Base-by-base conservation (phyloP, 164 flowering plant genomes). In the Houttuynia cordata region DNA sequence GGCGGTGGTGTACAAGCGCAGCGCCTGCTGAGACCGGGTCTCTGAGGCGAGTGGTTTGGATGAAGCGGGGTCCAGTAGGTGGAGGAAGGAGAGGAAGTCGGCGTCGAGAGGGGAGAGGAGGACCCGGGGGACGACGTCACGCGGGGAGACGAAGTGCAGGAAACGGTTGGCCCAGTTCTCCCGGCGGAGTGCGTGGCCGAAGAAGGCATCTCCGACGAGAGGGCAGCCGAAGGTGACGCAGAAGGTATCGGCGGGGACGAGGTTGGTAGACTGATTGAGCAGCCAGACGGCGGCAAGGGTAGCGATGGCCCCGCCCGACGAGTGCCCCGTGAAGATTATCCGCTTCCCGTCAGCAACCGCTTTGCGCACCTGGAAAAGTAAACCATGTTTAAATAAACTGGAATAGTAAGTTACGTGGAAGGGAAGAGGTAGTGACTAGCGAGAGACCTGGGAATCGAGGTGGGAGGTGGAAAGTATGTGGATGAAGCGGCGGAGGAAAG, bases 201-300 rank as follows among this genome's bases (percentile, higher is more conserved):
- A 71, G 10, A 81, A 64, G 50, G 54, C 45, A 68, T 83, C 78
- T 21, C 87, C 91, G 8, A 76, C 62, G 0, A 91, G 87, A 12
- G 95, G 95, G 24, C 91, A 83, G 40, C 97, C 97, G 57, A 87
- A 91, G 24, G 97, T 84, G 18, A 86, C 20, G 64, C 97, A 91
- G 3, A 56, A 58, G 24, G 81, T 80, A 14, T 14, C 9, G 56
- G 57, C 34, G 7, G 25, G 30, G 9, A 47, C 61, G 17, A 60
- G 41, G 57, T 67, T 79, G 8, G 40, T 34, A 63, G 12, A 52
- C 4, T 70, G 63, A 62, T 90, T 91, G 50, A 91, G 67, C 54
- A 76, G 69, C 91, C 87, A 81, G 17, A 91, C 62, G 30, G 92
- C 73, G n/a, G 87, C 84, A 19, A 85, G 72, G 21, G 75, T 66